Conservation (phyloP, 2,329 filamentous ascomycete species). For the Chrysosporium keratinophilum region DNA sequence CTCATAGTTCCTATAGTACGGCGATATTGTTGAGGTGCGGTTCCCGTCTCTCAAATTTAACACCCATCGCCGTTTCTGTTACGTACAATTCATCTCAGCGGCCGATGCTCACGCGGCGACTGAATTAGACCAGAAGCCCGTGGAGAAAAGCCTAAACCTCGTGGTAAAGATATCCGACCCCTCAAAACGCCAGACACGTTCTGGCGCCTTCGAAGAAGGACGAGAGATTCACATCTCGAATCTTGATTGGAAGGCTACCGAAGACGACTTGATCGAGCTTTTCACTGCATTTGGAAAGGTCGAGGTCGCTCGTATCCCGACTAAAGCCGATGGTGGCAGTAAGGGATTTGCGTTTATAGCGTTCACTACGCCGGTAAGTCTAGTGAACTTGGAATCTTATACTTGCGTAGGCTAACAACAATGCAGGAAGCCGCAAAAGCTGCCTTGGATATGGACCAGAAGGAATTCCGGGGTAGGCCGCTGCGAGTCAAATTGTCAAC, state of each 20-base stretch:
- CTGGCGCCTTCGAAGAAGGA: slow-evolving; percentile 73
- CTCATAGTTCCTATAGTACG: slow-evolving; percentile 42
- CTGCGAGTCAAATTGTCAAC: slow-evolving; percentile 53
- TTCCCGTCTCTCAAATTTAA: slow-evolving; percentile 89
- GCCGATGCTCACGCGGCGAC: slow-evolving; percentile 62
- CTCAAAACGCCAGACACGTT: slow-evolving; percentile 61
- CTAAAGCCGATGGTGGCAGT: slow-evolving; percentile 55
- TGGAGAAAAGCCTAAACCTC: slow-evolving; percentile 60
- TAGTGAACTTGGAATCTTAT: too few species aligned
- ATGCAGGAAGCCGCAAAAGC: slow-evolving; percentile 52
- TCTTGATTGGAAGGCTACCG: slow-evolving; percentile 51
- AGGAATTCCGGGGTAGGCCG: slow-evolving; percentile 57
- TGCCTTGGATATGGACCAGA: slow-evolving; percentile 58
- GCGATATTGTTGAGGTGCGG: slow-evolving; percentile 72
- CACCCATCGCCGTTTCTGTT: slow-evolving; percentile 83
- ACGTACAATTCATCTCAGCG: slow-evolving; percentile 70
- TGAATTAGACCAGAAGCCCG: slow-evolving; percentile 57
- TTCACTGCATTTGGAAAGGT: slow-evolving; percentile 70
- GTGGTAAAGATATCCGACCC: slow-evolving; percentile 79
- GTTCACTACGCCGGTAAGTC: slow-evolving; percentile 53
- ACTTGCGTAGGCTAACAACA: background rate
- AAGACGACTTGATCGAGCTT: slow-evolving; percentile 58
- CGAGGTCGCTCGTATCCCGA: slow-evolving; percentile 60
- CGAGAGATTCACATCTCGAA: slow-evolving; percentile 73
- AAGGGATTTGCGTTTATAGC: slow-evolving; percentile 73